Percentiles rank a stretch among this genome's conserved stretches.
These are phyloP conservation scores for Malus hybrid DNA, from an alignment of 331 rosid genomes.

Conservation along the genomic window DNA sequence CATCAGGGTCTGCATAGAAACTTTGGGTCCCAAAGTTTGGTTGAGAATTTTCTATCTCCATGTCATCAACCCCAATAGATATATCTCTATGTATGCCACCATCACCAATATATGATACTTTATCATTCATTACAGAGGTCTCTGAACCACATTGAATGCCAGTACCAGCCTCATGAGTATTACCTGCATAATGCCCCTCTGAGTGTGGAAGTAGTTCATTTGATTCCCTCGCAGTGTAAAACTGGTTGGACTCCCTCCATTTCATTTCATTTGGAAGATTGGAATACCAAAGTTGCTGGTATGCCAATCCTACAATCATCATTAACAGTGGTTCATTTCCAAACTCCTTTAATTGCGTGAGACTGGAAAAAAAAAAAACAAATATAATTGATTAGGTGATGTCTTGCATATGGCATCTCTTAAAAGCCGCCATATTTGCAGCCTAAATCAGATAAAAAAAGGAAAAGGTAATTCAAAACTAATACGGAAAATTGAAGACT, in stretches of 20 bases:
- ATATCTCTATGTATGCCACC: constrained; percentile 7
- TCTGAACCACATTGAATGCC: constrained; percentile 35
- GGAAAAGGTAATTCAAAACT: background rate
- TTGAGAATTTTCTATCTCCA: constrained; percentile 23
- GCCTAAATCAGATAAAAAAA: background rate
- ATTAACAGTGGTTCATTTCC: constrained; percentile 42
- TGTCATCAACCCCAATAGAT: constrained; percentile 26
- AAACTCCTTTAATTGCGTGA: constrained; percentile 40
- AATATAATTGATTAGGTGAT: background rate
- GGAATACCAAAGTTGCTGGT: constrained; percentile 62
- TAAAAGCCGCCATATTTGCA: background rate
- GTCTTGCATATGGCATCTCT: background rate
- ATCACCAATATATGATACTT: constrained; percentile 13
- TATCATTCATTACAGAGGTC: constrained; percentile 52
- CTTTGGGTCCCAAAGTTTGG: constrained; percentile 34
- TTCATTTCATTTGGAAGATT: constrained; percentile 52
- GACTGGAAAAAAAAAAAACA: constrained; percentile 27
- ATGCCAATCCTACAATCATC: constrained; percentile 59
- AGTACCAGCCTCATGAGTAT: constrained; percentile 36
- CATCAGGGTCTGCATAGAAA: constrained; percentile 41
- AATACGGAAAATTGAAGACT: background rate
- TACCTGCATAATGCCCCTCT: constrained; percentile 29
- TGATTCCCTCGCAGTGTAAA: constrained; percentile 24
- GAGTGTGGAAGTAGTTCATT: constrained; percentile 23
- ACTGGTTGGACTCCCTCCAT: constrained; percentile 43